Evolutionary conservation across 371 early-diverging fungal genomes (phyloP).

Genomic region (Apophysomyces variabilis): DNA sequence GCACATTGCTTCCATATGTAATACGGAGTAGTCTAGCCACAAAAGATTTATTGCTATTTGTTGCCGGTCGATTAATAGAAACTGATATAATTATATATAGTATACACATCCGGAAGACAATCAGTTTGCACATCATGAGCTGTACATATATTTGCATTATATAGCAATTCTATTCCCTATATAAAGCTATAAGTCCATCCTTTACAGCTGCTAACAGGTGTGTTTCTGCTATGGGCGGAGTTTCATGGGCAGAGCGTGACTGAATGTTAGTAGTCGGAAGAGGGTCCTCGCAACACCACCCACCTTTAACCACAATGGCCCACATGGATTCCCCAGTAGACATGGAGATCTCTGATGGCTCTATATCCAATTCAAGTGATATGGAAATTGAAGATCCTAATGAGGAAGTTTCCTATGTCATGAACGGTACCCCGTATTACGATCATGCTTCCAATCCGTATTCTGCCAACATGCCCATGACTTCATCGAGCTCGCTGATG

Average conservation of each 20-base stretch:
- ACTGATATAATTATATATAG: too few relatives aligned
- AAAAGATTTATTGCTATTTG: too few relatives aligned
- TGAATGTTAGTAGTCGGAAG: not conserved
- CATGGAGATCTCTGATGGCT: slow-evolving; percentile 29
- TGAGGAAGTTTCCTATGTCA: slow-evolving; percentile 3
- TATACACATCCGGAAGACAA: too few relatives aligned
- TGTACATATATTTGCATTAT: too few relatives aligned
- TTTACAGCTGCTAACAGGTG: too few relatives aligned
- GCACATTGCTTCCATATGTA: too few relatives aligned
- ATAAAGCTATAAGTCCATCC: not conserved
- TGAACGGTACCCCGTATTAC: not conserved
- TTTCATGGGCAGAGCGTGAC: not conserved
- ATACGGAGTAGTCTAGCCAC: too few relatives aligned
- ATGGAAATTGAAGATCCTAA: slow-evolving; percentile 15
- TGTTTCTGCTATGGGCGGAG: not conserved
- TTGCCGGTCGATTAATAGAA: too few relatives aligned
- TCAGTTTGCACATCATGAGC: too few relatives aligned
- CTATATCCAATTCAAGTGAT: slow-evolving; percentile 14
- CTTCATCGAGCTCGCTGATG: not conserved
- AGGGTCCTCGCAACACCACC: not conserved
- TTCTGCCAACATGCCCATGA: not conserved
- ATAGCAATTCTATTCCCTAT: not conserved
- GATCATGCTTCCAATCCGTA: not conserved
- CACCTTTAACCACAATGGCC: not conserved
- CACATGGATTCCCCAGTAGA: slow-evolving; percentile 16